Percentiles rank a stretch among this genome's conserved stretches.
These are phyloP conservation scores for Aurantiochytrium sp. DNA, from an alignment of 108 stramenopile species.

Conservation along the genomic window DNA sequence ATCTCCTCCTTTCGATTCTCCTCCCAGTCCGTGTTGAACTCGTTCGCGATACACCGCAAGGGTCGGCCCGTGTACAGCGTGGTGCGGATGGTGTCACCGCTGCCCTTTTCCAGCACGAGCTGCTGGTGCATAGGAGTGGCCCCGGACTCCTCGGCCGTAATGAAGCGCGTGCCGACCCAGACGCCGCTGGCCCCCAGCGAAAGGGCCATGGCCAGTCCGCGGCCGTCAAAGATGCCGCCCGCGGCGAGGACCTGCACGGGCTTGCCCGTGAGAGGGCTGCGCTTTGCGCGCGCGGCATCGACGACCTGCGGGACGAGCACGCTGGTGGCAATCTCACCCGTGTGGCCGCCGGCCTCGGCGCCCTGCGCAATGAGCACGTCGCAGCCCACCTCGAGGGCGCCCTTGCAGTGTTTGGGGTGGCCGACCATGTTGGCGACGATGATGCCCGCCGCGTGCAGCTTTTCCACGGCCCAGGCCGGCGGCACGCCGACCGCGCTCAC, in stretches of 20 bases:
- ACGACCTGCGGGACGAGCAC: constrained; percentile 8
- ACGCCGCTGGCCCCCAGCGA: not conserved
- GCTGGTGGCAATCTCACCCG: not conserved
- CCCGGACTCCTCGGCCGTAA: not conserved
- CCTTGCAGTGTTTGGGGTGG: not conserved
- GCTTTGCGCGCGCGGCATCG: not conserved
- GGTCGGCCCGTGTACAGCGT: not conserved
- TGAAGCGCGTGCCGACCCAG: not conserved
- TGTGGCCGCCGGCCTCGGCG: not conserved
- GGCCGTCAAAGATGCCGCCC: not conserved
- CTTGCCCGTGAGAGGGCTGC: not conserved
- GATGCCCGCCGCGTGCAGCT: not conserved
- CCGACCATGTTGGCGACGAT: not conserved
- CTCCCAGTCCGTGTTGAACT: not conserved
- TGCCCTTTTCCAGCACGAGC: not conserved
- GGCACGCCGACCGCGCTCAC: not conserved
- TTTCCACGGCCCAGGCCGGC: not conserved
- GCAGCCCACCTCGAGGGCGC: not conserved
- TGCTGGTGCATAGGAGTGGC: not conserved
- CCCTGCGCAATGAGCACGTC: not conserved
- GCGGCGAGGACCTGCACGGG: not conserved
- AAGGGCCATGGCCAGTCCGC: not conserved
- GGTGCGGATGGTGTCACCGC: not conserved
- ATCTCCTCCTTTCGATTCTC: not conserved
- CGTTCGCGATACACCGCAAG: not conserved